Evolutionary conservation across 2,329 filamentous ascomycete genomes (phyloP).

Genomic region (Hortaea sp.): DNA sequence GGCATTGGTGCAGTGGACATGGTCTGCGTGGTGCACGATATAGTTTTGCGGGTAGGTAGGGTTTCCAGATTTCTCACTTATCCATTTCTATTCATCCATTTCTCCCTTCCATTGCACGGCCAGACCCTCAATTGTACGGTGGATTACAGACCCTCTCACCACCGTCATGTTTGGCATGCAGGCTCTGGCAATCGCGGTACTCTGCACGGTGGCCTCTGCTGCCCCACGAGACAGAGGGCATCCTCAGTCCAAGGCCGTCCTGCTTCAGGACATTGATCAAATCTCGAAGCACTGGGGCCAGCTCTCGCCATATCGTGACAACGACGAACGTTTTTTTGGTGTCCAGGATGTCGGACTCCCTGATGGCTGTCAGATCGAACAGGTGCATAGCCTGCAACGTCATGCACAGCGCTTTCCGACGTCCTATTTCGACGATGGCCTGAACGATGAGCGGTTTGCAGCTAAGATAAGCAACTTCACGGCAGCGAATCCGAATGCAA

Average conservation of each 20-base stretch:
- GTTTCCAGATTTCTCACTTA: no score
- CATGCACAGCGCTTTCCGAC: constrained; percentile 46
- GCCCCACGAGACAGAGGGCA: background rate
- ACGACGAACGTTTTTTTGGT: constrained; percentile 37
- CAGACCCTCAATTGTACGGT: no score
- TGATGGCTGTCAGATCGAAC: constrained; percentile 46
- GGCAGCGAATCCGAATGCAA: constrained; percentile 20
- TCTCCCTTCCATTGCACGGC: no score
- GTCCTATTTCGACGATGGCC: constrained; percentile 37
- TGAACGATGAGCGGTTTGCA: constrained; percentile 40
- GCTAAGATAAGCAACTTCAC: constrained; percentile 40
- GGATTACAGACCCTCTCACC: no score
- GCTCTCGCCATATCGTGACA: constrained; percentile 39
- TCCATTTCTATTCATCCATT: no score
- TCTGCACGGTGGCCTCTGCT: no score
- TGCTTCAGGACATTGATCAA: constrained; percentile 5
- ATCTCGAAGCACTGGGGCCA: constrained; percentile 38
- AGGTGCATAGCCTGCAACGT: constrained; percentile 45
- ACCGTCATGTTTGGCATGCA: no score
- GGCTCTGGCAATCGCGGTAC: no score
- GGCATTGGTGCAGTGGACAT: no score
- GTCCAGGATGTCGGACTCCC: constrained; percentile 40
- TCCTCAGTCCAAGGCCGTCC: background rate
- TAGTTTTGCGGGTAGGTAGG: no score
- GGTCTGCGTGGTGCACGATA: no score